Base-by-base conservation (phyloP, 768 basidiomycete genomes). In the Rhodotorula toruloides region DNA sequence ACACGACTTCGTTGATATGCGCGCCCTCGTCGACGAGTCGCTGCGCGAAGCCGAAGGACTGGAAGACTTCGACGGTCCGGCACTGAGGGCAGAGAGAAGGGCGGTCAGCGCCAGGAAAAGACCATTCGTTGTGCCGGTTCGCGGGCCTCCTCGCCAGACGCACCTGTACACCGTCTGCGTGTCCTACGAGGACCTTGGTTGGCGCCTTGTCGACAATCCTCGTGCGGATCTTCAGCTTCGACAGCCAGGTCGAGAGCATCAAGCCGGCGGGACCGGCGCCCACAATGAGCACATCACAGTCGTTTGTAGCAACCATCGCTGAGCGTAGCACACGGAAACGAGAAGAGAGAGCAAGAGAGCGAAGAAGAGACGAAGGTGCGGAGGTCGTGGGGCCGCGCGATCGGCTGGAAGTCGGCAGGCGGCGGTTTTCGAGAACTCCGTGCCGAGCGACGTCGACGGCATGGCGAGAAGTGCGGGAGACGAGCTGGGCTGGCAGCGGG, bases 21-120 rank as follows among this genome's bases (percentile, higher is more conserved):
- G 27, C 32, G 44, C 17, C 68, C 37, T 67, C 69, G 2, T 56
- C 46, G 47, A 67, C 52, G 40, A 71, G 47, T 0, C 61, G 48
- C 2, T 66, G 31, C 5, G 50, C 46, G 37, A 71, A 58, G 17
- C 69, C 69, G n/a, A 71, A 61, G 42, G 42, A 25, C 10, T 66
- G 60, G 42, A 66, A 67, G 54, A 71, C 63, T 43, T 71, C 69
- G 54, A 66, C 61, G 6, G 69, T 71, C 13, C 69, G 56, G 61
- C 58, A 68, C 61, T 61, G 44, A 32, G 37, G 6, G 54, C 36
- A 22, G 58, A 29, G 1, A 43, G 11, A 10, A 27, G 7, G 27
- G 21, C 5, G 14, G 10, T 16, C 7, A 29, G 36, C 16, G 36
- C n/a, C n/a, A n/a, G n/a, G n/a, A n/a, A n/a, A n/a, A n/a, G n/a